Evolutionary conservation across 2,329 filamentous ascomycete species (phyloP), one percentile per base, ranked within the genome.

Genomic region (Talaromyces amestolkiae): DNA sequence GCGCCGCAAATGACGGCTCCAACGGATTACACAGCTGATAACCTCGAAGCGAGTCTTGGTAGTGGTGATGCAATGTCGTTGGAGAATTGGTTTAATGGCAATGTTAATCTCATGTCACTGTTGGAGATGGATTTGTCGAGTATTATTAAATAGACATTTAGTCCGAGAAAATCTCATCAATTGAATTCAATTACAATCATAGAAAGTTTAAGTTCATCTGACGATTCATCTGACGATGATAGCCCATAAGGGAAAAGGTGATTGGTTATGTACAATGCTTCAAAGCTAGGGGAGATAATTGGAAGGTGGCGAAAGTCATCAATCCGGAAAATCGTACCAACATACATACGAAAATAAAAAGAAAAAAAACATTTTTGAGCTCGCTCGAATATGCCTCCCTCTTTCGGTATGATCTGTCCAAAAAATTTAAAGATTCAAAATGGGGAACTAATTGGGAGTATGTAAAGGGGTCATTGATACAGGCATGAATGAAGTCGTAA

Each of bases 71-170:
- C 67, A 13, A 61, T 54, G 41, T 68, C 67, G 0, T 58, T 68
- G 24, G 65, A 64, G 58, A 66, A 68, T 33, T 68, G 67, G 67
- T 68, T 68, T 39, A 63, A 65, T n/a, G 67, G 67, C 1, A 68
- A 68, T 63, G 65, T 68, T 3, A 68, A 68, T 47, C 64, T 68
- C 8, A 68, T 68, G 67, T 66, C 67, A 1, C 54, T 68, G 27
- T 53, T 68, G 22, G 67, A 68, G 24, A 66, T 66, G 51, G 67
- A 68, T 58, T 54, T 68, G n/a, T 66, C 67, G 22, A 65, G 58
- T 45, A 62, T 62, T 51, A 66, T 63, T 13, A 62, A 65, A 61
- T 65, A 58, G 8, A 37, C 27, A 31, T 8, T 5, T 31, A 31
- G 27, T 31, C 27, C 4, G 4, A 31, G 27, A 31, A 7, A 31